Evolutionary conservation across 352 stramenopile genomes (phyloP), one percentile per base, ranked within the genome.

Genomic region (Pythium brachiatum): DNA sequence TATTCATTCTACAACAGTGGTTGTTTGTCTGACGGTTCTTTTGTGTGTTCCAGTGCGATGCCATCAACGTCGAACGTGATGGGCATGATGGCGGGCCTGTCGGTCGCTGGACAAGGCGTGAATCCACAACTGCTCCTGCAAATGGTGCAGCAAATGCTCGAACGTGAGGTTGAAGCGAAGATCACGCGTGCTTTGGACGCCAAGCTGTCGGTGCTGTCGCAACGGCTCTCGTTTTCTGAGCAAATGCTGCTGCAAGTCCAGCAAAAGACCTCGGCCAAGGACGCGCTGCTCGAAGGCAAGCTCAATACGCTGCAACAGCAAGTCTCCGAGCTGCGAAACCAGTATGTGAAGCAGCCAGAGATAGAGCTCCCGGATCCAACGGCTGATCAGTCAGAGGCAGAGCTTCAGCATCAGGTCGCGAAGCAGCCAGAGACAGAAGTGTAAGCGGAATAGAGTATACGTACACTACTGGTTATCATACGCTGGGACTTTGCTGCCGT

Each of bases 111-210:
- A 0, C 56, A 65, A 6, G 58, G n/a, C 8, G 26, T 76, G 23
- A 74, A 75, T n/a, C 65, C 83, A 26, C 73, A 82, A 26, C 54
- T 46, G 53, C 31, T 90, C 3, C 48, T 94, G 46, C 57, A 67
- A 36, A 69, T 61, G 26, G 77, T 91, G 18, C 83, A 92, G 48
- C 76, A 89, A 63, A 82, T 68, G 18, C 57, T 92, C 47, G 73
- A 90, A 70, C 70, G 63, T 2, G 71, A 92, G 27, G 75, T 92
- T 55, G 81, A 92, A 62, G 70, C 64, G 23, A 92, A 90, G 52
- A 88, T 92, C 68, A 60, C 68, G 12, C 72, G 48, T 0, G 78
- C 70, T 1, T 62, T 94, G 3, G 78, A 94, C 52, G 75, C 72
- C 3, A 91, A 91, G 47, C 54, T 92, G 7, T 57, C 74, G 1